phyloP scores from a whole-genome alignment of 768 basidiomycete genomes.

The Trametes cubensis region DNA sequence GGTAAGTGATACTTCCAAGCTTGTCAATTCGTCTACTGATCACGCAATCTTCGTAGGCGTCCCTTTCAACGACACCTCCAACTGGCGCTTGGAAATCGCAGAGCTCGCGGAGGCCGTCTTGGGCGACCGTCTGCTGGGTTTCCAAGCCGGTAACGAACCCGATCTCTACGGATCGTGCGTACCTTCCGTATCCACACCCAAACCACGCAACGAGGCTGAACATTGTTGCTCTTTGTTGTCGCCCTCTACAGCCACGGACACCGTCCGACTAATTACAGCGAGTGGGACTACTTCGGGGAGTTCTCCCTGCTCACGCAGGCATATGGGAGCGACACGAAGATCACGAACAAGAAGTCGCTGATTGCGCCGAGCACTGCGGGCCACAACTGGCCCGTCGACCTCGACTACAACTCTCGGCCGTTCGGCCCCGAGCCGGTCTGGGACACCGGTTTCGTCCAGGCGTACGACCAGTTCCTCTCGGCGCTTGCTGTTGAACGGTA shows the following conservation, averaged over 20 bases:
- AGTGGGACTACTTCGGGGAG: constrained; percentile 37
- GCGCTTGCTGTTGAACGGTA: constrained; percentile 60
- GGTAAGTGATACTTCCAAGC: constrained; percentile 27
- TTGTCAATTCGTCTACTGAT: no score
- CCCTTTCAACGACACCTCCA: constrained; percentile 31
- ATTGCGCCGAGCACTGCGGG: constrained; percentile 65
- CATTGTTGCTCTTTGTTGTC: not conserved
- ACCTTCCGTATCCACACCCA: not conserved
- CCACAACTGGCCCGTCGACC: constrained; percentile 43
- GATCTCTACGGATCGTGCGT: constrained; percentile 48
- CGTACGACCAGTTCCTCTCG: constrained; percentile 45
- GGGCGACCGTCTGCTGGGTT: constrained; percentile 44
- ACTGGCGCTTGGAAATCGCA: constrained; percentile 39
- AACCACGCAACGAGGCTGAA: not conserved
- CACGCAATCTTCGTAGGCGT: constrained; percentile 30
- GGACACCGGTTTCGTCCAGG: constrained; percentile 51
- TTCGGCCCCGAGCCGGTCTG: constrained; percentile 49
- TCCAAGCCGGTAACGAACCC: constrained; percentile 62
- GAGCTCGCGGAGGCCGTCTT: constrained; percentile 44
- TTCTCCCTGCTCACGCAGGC: constrained; percentile 31
- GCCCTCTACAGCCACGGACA: constrained; percentile 37
- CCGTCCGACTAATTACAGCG: constrained; percentile 33
- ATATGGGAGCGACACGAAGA: constrained; percentile 26
- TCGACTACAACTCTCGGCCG: not conserved
- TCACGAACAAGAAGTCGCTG: constrained; percentile 48